Conservation (phyloP, 1,139 yeast genomes). For the Yamadazyma dushanensis region DNA sequence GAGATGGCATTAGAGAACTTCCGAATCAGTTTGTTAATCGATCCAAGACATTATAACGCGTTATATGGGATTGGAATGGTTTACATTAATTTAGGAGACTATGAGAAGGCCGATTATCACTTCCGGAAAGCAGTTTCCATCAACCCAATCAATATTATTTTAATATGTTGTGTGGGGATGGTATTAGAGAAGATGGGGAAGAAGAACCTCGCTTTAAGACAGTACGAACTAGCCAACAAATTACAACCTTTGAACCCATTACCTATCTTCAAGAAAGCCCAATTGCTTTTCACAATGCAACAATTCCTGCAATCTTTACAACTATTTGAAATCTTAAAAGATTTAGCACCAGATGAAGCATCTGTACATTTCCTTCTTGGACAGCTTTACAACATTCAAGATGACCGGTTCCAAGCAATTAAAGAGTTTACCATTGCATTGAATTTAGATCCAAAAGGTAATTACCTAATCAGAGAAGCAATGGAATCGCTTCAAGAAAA, state of each 20-base stretch:
- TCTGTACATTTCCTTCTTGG: slow-evolving; percentile 89
- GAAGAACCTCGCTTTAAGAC: slow-evolving; percentile 71
- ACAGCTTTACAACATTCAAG: slow-evolving; percentile 76
- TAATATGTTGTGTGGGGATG: slow-evolving; percentile 94
- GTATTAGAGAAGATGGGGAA: slow-evolving; percentile 78
- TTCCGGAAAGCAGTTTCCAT: slow-evolving; percentile 85
- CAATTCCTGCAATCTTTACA: slow-evolving; percentile 70
- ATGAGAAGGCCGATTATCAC: slow-evolving; percentile 80
- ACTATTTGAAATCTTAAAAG: slow-evolving; percentile 70
- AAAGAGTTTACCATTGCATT: slow-evolving; percentile 86
- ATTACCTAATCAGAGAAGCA: slow-evolving; percentile 83
- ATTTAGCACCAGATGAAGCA: slow-evolving; percentile 91
- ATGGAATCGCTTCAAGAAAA: slow-evolving; percentile 53
- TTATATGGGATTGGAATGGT: slow-evolving; percentile 97
- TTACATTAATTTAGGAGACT: slow-evolving; percentile 81
- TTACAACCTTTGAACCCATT: slow-evolving; percentile 85
- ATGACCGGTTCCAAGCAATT: slow-evolving; percentile 75
- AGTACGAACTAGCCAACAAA: slow-evolving; percentile 80
- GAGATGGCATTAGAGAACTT: slow-evolving; percentile 87
- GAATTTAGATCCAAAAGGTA: slow-evolving; percentile 91
- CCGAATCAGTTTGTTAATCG: slow-evolving; percentile 73
- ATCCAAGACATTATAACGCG: slow-evolving; percentile 88
- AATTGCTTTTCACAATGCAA: slow-evolving; percentile 70
- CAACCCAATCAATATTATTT: slow-evolving; percentile 86
- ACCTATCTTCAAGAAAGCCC: slow-evolving; percentile 88